These are phyloP conservation scores for Plasmodium chabaudi DNA, from an alignment of 169 alveolate species.

Conservation along the genomic window DNA sequence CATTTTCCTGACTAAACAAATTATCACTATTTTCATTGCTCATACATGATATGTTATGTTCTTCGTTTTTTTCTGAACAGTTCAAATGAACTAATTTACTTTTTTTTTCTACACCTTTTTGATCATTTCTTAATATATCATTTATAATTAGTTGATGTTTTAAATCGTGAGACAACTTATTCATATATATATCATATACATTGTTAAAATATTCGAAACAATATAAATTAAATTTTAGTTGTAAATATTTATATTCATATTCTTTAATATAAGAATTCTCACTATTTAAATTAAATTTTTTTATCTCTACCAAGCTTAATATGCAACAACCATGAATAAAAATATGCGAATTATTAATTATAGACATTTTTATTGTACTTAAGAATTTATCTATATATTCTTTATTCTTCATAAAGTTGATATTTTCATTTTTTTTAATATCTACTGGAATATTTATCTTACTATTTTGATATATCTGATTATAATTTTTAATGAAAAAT, in stretches of 20 bases:
- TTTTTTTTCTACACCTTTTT: background rate
- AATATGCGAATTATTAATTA: conserved; percentile 36
- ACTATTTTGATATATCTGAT: background rate
- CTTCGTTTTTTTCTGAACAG: conserved; percentile 17
- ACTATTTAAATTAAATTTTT: conserved; percentile 10
- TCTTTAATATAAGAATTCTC: conserved; percentile 5
- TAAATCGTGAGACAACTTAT: conserved; percentile 35
- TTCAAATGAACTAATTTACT: conserved; percentile 23
- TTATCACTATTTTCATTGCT: background rate
- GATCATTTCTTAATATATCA: conserved; percentile 25
- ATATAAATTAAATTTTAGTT: conserved; percentile 11
- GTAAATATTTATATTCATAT: conserved; percentile 38
- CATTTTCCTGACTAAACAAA: background rate
- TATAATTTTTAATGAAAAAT: conserved; percentile 6
- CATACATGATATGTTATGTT: background rate
- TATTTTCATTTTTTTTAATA: background rate
- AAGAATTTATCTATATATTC: conserved; percentile 16
- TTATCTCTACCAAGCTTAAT: conserved; percentile 29
- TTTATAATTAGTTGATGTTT: conserved; percentile 33
- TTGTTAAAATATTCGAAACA: conserved; percentile 39
- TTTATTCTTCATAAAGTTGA: background rate
- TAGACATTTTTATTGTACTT: conserved; percentile 43
- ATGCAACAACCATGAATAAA: conserved; percentile 48
- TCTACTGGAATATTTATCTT: background rate
- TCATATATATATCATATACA: conserved; percentile 16